Evolutionary conservation across 2,329 filamentous ascomycete genomes (phyloP).

Genomic region (Aspergillus chevalieri): DNA sequence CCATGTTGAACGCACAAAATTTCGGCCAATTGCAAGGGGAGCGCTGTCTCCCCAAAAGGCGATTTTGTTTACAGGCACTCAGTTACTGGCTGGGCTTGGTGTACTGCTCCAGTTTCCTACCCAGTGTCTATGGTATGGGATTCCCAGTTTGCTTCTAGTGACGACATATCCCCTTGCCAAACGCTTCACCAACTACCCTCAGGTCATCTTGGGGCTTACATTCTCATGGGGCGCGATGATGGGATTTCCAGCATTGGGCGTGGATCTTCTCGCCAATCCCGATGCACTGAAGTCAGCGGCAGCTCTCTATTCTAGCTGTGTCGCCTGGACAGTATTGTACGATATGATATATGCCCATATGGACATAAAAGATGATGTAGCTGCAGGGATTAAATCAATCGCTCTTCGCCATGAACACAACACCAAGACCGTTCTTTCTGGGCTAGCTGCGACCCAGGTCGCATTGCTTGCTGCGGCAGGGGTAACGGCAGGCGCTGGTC

Average conservation of each 20-base stretch:
- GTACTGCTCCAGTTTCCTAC: conserved; percentile 39
- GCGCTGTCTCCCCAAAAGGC: conserved; percentile 43
- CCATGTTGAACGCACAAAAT: conserved; percentile 45
- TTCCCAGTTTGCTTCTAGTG: conserved; percentile 40
- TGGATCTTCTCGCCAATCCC: conserved; percentile 38
- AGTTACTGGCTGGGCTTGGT: conserved; percentile 38
- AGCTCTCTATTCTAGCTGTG: conserved; percentile 42
- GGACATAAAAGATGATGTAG: conserved; percentile 47
- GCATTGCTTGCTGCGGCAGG: conserved; percentile 40
- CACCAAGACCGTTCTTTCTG: conserved; percentile 39
- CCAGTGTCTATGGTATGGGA: conserved; percentile 39
- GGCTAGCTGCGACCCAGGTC: conserved; percentile 36
- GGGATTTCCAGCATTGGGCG: conserved; percentile 41
- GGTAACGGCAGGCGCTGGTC: conserved; percentile 49
- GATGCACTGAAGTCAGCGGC: conserved; percentile 32
- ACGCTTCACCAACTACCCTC: conserved; percentile 49
- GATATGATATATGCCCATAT: conserved; percentile 50
- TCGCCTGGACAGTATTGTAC: conserved; percentile 46
- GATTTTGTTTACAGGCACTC: conserved; percentile 39
- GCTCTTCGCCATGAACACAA: conserved; percentile 44
- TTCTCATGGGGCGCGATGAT: conserved; percentile 48
- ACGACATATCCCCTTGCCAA: conserved; percentile 48
- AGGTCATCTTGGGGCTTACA: conserved; percentile 47
- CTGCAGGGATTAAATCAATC: conserved; percentile 47
- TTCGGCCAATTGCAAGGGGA: conserved; percentile 48